Base-by-base conservation (phyloP, 1,284 basidiomycete species). In the Cryptococcus sp. region DNA sequence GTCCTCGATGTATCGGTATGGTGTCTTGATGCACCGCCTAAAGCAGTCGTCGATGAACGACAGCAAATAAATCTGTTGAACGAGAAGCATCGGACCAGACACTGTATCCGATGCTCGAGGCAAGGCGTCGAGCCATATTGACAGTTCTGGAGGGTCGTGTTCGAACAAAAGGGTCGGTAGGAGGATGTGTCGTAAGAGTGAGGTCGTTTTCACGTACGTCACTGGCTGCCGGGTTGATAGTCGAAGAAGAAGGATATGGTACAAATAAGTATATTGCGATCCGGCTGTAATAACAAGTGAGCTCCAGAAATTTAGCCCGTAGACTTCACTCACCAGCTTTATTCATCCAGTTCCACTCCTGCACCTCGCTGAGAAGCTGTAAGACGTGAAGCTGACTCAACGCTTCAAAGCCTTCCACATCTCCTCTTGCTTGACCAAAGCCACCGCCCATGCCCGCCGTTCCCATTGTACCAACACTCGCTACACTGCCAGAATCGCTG, bases 1-100 rank as follows among this genome's bases (percentile, higher is more conserved):
- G 13, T 87, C 86, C 68, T 97, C 93, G 54, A 95, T 82, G 72
- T 96, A 98, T 39, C 86, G 84, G 74, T 94, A 91, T 0, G 92
- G 89, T 0, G 87, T 89, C 78, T 90, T 93, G 62, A 87, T 70
- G 64, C 88, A 92, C n/a, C 91, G 83, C 55, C 89, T 86, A 7
- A 89, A 80, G 69, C 91, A 95, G 47, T 93, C 90, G 66, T 98
- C 93, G 15, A 96, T 65, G 78, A 96, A 93, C 0, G 80, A 68
- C 4, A 90, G 79, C 3, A 93, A 83, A 39, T 82, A 78, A 11
- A 76, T 71, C 82, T 83, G 47, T 88, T 90, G 85, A 0, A 80
- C 81, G 41, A 87, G 59, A 23, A 69, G 72, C 7, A 80, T 73
- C 1, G 82, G 80, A 3, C 83, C 84, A 56, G 87, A 84, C 0